Conservation (phyloP, 2,329 filamentous ascomycete species). For the Drechslerella coelobrocha region DNA sequence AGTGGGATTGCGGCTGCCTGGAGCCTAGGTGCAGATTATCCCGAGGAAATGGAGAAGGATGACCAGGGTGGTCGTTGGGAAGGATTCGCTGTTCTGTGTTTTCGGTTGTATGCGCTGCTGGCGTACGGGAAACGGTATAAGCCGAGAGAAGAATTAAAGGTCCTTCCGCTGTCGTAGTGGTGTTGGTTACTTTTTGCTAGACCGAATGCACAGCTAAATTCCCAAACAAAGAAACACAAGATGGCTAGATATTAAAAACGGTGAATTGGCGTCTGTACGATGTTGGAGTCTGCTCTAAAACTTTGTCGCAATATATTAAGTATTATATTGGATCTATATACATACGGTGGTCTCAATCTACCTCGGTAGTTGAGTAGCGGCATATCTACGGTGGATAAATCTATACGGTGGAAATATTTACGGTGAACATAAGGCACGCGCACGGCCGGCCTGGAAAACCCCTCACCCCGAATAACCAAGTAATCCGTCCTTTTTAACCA, state of each 20-base stretch:
- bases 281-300: not conserved
- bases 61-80: conserved; percentile 57
- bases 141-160: conserved; percentile 20
- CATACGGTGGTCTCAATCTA: not conserved
- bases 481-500: conserved; percentile 7
- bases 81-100: conserved; percentile 67
- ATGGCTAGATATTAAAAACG: too few relatives aligned
- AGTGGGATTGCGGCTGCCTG: conserved; percentile 75
- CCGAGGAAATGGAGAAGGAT: conserved; percentile 65
- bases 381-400: conserved; percentile 6
- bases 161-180: conserved; percentile 19
- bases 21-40: conserved; percentile 70
- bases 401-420: conserved; percentile 18
- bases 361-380: not conserved
- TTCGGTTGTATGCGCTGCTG: conserved; percentile 69
- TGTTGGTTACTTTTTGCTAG: too few relatives aligned
- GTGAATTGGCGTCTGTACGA: too few relatives aligned
- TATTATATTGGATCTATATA: not conserved
- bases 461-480: not conserved
- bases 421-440: too few relatives aligned
- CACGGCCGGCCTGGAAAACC: too few relatives aligned
- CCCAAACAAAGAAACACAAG: too few relatives aligned
- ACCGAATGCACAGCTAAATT: too few relatives aligned
- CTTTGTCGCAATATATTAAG: not conserved
- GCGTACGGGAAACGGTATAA: conserved; percentile 69